A percentile compares a stretch with the other conserved stretches of the same genome.
These are phyloP conservation scores for Lumnitzera littorea DNA, from an alignment of 345 rosid genomes.

Conservation along the genomic window DNA sequence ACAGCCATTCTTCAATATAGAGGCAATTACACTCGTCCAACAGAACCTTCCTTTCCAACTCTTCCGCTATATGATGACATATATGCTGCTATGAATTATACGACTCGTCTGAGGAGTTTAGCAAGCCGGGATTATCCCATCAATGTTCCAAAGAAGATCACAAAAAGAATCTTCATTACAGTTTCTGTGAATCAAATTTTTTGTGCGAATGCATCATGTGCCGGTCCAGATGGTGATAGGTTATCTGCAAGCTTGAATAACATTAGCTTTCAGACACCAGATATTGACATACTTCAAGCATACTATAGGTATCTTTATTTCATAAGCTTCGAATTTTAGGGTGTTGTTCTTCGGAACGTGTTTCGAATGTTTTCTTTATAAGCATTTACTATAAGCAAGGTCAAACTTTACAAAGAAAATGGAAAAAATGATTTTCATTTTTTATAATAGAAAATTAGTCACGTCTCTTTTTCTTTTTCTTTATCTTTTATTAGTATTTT, in stretches of 20 bases:
- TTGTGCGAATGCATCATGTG: conserved; percentile 20
- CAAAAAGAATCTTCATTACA: conserved; percentile 22
- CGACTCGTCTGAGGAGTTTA: conserved; percentile 16
- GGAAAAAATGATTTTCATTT: too few relatives aligned
- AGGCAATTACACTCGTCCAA: conserved; percentile 10
- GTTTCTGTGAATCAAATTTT: conserved; percentile 24
- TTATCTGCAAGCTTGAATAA: conserved; percentile 28
- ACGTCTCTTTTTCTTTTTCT: too few relatives aligned
- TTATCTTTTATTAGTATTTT: too few relatives aligned
- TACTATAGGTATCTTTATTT: conserved; percentile 9
- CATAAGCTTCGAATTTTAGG: background rate
- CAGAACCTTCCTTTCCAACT: conserved; percentile 21
- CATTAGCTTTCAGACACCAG: conserved; percentile 16
- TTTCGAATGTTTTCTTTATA: too few relatives aligned
- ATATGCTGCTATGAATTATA: conserved; percentile 20
- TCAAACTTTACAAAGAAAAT: too few relatives aligned
- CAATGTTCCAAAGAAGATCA: conserved; percentile 28
- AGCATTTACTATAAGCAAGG: too few relatives aligned
- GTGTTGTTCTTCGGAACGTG: background rate
- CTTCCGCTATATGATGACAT: conserved; percentile 38
- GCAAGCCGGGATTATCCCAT: conserved; percentile 15
- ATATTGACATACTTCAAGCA: conserved; percentile 18
- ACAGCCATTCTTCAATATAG: conserved; percentile 33
- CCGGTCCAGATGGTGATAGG: conserved; percentile 9
- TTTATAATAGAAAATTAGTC: too few relatives aligned